phyloP scores from a whole-genome alignment of 768 basidiomycete genomes.

The Mycena haematopus region DNA sequence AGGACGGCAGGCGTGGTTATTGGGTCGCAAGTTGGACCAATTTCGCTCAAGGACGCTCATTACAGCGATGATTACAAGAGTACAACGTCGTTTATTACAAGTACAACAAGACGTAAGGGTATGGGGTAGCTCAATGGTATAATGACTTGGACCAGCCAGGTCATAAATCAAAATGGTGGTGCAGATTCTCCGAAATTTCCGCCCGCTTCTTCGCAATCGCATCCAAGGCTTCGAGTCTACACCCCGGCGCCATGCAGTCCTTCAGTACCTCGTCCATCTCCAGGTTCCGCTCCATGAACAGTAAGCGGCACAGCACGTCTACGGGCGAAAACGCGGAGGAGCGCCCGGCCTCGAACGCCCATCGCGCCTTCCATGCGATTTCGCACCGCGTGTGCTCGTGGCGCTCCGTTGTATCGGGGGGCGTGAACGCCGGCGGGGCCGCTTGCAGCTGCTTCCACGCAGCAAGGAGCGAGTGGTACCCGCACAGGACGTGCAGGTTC shows the following conservation, averaged over 20 bases:
- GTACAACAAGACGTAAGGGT: slow-evolving; percentile 5
- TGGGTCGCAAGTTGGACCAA: too few relatives aligned
- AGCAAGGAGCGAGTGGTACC: slow-evolving; percentile 42
- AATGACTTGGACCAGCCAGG: not conserved
- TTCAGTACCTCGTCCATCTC: slow-evolving; percentile 38
- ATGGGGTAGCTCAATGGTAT: slow-evolving; percentile 13
- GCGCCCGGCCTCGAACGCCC: slow-evolving; percentile 38
- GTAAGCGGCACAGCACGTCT: slow-evolving; percentile 46
- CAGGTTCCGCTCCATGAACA: slow-evolving; percentile 39
- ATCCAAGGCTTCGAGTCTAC: slow-evolving; percentile 42
- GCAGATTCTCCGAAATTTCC: slow-evolving; percentile 40
- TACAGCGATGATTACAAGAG: not conserved
- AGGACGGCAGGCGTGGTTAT: too few relatives aligned
- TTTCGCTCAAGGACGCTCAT: too few relatives aligned
- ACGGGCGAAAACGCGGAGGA: slow-evolving; percentile 34
- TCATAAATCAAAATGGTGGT: slow-evolving; percentile 48
- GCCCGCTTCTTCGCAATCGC: slow-evolving; percentile 40
- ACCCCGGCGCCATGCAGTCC: slow-evolving; percentile 41
- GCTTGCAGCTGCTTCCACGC: slow-evolving; percentile 42
- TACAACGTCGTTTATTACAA: too few relatives aligned
- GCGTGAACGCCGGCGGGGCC: slow-evolving; percentile 39
- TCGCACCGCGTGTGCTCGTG: slow-evolving; percentile 42
- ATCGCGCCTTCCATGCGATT: slow-evolving; percentile 44
- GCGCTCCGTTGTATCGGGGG: slow-evolving; percentile 37
- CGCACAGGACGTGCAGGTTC: slow-evolving; percentile 40